Conservation (phyloP, 2,329 filamentous ascomycete species). For the Fusarium fujikuroi region DNA sequence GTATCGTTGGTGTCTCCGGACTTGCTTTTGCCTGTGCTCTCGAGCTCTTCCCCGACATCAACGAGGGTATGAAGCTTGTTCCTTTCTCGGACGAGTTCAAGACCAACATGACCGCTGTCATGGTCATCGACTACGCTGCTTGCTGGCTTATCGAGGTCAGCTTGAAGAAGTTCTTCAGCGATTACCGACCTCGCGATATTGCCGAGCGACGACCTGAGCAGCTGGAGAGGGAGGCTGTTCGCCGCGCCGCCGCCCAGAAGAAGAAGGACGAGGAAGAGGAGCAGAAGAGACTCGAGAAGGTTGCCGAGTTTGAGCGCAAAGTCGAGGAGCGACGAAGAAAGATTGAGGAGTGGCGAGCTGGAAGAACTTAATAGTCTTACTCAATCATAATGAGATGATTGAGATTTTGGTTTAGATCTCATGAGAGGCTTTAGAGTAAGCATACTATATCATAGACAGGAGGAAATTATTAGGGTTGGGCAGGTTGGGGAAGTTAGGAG, state of each 20-base stretch:
- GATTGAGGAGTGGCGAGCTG: conserved; percentile 59
- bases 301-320: conserved; percentile 69
- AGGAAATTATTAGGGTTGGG: neutral
- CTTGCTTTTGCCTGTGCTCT: conserved; percentile 95
- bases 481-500: neutral
- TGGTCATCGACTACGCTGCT: conserved; percentile 86
- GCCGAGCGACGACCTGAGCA: conserved; percentile 88
- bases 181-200: conserved; percentile 94
- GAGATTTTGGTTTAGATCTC: conserved; percentile 20
- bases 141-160: conserved; percentile 90
- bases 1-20: conserved; percentile 86
- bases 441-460: conserved; percentile 24
- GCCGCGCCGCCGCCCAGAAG: conserved; percentile 63
- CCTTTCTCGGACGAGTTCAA: conserved; percentile 93
- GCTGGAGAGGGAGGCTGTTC: conserved; percentile 76
- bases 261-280: conserved; percentile 63
- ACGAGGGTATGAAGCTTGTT: conserved; percentile 90
- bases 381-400: neutral
- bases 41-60: conserved; percentile 95
- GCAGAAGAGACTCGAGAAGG: conserved; percentile 63
- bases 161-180: conserved; percentile 87
- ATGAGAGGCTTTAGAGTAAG: conserved; percentile 25
- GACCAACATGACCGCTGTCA: conserved; percentile 81
- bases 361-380: conserved; percentile 32
- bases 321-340: conserved; percentile 62